phyloP scores from a whole-genome alignment of 352 stramenopile genomes.

The Phytophthora citricola region DNA sequence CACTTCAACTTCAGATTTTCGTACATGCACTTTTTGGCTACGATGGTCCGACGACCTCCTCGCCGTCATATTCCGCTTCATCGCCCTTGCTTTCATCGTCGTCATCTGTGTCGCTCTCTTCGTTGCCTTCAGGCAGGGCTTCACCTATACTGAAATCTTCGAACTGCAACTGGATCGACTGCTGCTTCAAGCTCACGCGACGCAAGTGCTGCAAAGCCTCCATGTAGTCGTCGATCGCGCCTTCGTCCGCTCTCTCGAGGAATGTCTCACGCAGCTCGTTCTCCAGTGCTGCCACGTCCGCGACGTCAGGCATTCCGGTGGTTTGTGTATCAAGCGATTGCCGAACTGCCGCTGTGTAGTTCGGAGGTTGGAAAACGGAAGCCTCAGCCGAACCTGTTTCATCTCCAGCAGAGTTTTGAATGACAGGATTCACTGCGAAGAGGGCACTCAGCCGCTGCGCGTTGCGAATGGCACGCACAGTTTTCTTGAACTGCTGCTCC shows the following conservation, averaged over 20 bases:
- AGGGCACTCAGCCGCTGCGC: slow-evolving; percentile 46
- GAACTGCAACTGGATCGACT: slow-evolving; percentile 23
- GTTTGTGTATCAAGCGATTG: slow-evolving; percentile 19
- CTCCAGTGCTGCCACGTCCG: slow-evolving; percentile 61
- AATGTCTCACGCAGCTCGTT: slow-evolving; percentile 72
- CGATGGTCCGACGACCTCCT: slow-evolving; percentile 5
- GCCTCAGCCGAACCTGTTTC: slow-evolving; percentile 10
- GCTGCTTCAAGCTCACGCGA: slow-evolving; percentile 47
- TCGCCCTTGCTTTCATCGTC: slow-evolving; percentile 27
- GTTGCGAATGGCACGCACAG: slow-evolving; percentile 65
- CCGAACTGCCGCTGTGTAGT: slow-evolving; percentile 50
- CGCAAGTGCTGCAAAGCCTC: slow-evolving; percentile 66
- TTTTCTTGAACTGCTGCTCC: slow-evolving; percentile 76
- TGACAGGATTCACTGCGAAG: slow-evolving; percentile 8
- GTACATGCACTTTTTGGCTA: slow-evolving; percentile 4
- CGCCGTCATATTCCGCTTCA: slow-evolving; percentile 18
- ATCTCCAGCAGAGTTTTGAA: slow-evolving; percentile 1
- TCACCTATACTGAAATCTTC: slow-evolving; percentile 12
- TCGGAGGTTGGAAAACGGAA: slow-evolving; percentile 6
- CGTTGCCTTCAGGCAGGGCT: slow-evolving; percentile 25
- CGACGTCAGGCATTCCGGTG: slow-evolving; percentile 8
- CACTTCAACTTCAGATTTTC: slow-evolving; percentile 29
- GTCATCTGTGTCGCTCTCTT: slow-evolving; percentile 40
- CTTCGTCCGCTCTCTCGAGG: slow-evolving; percentile 63
- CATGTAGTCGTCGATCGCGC: slow-evolving; percentile 75